These are phyloP conservation scores for Skeletonema tropicum DNA, from an alignment of 108 stramenopile species.

Conservation along the genomic window DNA sequence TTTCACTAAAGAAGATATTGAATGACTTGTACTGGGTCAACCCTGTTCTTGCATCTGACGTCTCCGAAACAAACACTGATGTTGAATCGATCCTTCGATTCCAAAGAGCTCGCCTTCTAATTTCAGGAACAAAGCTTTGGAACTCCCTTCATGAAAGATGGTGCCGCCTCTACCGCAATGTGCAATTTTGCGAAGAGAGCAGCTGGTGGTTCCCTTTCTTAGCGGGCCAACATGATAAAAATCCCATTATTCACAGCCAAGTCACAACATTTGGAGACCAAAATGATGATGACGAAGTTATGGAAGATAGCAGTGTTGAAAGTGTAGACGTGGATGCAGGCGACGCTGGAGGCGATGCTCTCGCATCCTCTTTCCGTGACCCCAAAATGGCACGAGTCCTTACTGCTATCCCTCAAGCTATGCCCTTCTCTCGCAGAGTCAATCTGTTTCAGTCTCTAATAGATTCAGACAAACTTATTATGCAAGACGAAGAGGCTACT, in stretches of 20 bases:
- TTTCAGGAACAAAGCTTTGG: constrained; percentile 87
- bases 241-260: constrained; percentile 51
- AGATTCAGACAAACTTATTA: constrained; percentile 64
- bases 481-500: constrained; percentile 49
- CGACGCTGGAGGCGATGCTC: constrained; percentile 63
- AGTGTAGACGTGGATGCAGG: constrained; percentile 25
- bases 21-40: constrained; percentile 77
- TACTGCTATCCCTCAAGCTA: constrained; percentile 78
- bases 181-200: constrained; percentile 76
- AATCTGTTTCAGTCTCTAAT: constrained; percentile 78
- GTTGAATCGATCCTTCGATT: constrained; percentile 23
- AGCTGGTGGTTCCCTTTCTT: constrained; percentile 80
- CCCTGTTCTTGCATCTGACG: constrained; percentile 63
- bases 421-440: constrained; percentile 85
- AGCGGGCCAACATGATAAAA: constrained; percentile 50
- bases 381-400: constrained; percentile 88
- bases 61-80: constrained; percentile 13
- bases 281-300: constrained; percentile 30
- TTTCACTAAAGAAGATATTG: constrained; percentile 41
- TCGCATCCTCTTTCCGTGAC: constrained; percentile 76
- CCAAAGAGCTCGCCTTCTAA: constrained; percentile 54
- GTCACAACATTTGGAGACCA: constrained; percentile 36
- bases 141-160: constrained; percentile 85
- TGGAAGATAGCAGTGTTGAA: constrained; percentile 39
- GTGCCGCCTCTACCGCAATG: constrained; percentile 68